Conservation (phyloP, 345 rosid species). For the Rhizophora apiculata region DNA sequence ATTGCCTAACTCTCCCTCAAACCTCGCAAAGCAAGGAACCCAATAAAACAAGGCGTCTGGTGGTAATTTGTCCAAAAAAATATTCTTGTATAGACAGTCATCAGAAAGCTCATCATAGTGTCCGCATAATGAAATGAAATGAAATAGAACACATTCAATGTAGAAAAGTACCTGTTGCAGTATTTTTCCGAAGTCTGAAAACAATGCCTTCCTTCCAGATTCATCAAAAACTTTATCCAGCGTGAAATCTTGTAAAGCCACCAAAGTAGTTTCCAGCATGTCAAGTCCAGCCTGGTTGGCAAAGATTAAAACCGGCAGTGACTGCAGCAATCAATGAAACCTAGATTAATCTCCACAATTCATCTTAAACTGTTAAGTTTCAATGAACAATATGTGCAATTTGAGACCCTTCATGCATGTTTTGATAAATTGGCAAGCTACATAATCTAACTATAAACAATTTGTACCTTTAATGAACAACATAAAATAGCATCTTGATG, state of each 20-base stretch:
- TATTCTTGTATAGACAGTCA: too few species aligned
- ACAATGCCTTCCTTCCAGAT: slow-evolving; percentile 75
- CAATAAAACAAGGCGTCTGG: too few species aligned
- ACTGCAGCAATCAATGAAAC: slow-evolving; percentile 40
- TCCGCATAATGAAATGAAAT: neutral
- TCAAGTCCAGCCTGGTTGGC: slow-evolving; percentile 99
- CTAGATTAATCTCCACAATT: neutral
- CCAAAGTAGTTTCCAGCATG: slow-evolving; percentile 96
- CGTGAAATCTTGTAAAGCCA: slow-evolving; percentile 89
- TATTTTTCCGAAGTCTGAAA: slow-evolving; percentile 73
- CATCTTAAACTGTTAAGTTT: neutral
- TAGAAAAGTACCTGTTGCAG: slow-evolving; percentile 69
- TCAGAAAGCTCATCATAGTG: too few species aligned
- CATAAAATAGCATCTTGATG: slow-evolving; percentile 92
- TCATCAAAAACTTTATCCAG: slow-evolving; percentile 89
- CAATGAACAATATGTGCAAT: neutral
- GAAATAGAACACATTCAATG: neutral
- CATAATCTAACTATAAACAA: neutral
- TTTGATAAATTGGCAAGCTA: neutral
- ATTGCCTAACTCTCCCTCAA: too few species aligned
- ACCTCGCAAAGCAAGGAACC: too few species aligned
- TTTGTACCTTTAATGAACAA: slow-evolving; percentile 74
- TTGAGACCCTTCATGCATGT: neutral
- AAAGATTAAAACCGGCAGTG: slow-evolving; percentile 77
- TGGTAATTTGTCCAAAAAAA: too few species aligned